A percentile compares a stretch with the other conserved stretches of the same genome.
These are phyloP conservation scores for Luffa aegyptiaca DNA, from an alignment of 306 rosid species.

Conservation along the genomic window DNA sequence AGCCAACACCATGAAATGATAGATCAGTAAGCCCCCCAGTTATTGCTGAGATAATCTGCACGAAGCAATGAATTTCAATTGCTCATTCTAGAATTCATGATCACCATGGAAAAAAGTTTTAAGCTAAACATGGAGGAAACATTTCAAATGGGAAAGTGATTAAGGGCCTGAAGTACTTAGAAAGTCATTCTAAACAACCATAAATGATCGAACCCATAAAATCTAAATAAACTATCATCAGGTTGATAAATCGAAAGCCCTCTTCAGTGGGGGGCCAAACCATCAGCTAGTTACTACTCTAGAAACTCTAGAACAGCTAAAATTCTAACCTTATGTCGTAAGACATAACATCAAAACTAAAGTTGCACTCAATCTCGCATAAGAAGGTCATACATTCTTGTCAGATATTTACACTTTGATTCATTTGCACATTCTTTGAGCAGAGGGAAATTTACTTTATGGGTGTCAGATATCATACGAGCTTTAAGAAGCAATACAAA, in stretches of 20 bases:
- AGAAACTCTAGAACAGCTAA: background rate
- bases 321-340: background rate
- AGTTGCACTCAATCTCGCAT: background rate
- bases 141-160: background rate
- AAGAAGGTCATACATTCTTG: background rate
- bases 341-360: background rate
- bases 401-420: background rate
- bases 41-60: conserved; percentile 92
- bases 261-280: background rate
- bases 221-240: background rate
- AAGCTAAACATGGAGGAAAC: background rate
- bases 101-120: background rate
- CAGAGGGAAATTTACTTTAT: background rate
- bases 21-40: conserved; percentile 91
- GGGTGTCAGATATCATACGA: background rate
- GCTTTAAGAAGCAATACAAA: background rate
- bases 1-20: conserved; percentile 74
- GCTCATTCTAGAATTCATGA: conserved; percentile 3
- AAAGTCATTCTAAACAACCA: too few relatives aligned
- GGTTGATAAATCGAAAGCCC: background rate
- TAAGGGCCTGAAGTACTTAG: too few relatives aligned
- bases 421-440: background rate
- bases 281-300: background rate
- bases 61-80: conserved; percentile 7
- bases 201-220: background rate